Conservation (phyloP, 2,329 filamentous ascomycete genomes). For the Fusarium cyanostomum region DNA sequence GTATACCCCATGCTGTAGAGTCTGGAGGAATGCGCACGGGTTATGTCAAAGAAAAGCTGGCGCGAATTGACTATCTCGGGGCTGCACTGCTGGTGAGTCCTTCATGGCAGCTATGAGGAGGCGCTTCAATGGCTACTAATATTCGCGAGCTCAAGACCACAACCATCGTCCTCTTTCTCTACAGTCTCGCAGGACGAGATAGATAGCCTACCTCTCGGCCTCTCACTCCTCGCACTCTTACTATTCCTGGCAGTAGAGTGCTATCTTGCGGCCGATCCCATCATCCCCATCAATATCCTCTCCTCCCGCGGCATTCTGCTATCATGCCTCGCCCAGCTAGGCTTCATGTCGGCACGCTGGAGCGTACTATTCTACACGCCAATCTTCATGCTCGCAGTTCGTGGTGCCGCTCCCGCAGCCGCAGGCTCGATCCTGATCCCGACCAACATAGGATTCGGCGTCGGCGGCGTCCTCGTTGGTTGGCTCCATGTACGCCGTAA, state of each 20-base stretch:
- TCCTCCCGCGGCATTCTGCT: constrained; percentile 75
- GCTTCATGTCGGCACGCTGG: constrained; percentile 85
- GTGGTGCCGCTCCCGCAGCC: constrained; percentile 72
- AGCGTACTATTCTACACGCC: constrained; percentile 82
- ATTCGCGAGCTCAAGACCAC: constrained; percentile 56
- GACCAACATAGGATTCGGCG: constrained; percentile 81
- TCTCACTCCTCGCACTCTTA: constrained; percentile 62
- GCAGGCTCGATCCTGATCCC: constrained; percentile 82
- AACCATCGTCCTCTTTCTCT: constrained; percentile 77
- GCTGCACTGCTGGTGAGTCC: constrained; percentile 68
- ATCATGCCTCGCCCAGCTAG: constrained; percentile 77
- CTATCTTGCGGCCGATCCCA: constrained; percentile 71
- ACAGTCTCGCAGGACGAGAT: constrained; percentile 74
- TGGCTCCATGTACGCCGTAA: constrained; percentile 77
- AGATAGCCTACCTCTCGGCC: constrained; percentile 64
- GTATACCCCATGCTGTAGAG: constrained; percentile 62
- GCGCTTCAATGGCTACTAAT: constrained; percentile 4
- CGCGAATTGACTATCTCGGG: constrained; percentile 78
- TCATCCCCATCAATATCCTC: constrained; percentile 78
- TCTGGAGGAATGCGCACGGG: constrained; percentile 11
- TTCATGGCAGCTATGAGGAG: neutral
- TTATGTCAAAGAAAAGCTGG: constrained; percentile 63
- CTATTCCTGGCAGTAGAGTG: constrained; percentile 72
- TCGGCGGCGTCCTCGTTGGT: constrained; percentile 77
- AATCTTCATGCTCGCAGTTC: constrained; percentile 80